These are phyloP conservation scores for Uronychia binucleata DNA, from an alignment of 73 alveolate genomes.

Conservation along the genomic window DNA sequence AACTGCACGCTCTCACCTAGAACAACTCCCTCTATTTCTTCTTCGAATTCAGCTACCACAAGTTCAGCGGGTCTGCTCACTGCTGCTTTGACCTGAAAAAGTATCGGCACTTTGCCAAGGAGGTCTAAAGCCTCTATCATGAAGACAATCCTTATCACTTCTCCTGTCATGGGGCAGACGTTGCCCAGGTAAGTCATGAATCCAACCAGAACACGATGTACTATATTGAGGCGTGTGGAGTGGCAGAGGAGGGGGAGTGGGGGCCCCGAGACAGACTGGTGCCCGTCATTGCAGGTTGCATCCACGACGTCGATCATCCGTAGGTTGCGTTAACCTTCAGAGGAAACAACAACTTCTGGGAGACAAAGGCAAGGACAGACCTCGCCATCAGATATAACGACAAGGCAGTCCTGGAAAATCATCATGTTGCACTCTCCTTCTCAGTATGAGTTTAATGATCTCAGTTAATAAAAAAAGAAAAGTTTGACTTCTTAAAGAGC, in stretches of 20 bases:
- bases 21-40: background rate
- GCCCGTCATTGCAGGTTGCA: background rate
- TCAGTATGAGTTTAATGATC: background rate
- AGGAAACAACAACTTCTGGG: background rate
- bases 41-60: background rate
- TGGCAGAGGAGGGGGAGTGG: background rate
- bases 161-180: conserved; percentile 31
- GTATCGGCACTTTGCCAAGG: background rate
- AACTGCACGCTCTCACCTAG: background rate
- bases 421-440: background rate
- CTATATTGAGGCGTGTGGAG: background rate
- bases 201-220: background rate
- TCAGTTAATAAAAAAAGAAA: background rate
- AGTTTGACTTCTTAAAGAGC: background rate
- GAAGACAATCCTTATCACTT: background rate
- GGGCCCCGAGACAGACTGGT: background rate
- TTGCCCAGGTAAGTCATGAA: conserved; percentile 12
- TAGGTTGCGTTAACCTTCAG: background rate
- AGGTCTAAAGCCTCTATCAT: background rate
- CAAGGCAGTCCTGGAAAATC: background rate
- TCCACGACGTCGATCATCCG: background rate
- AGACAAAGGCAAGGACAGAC: background rate
- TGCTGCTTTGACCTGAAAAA: background rate
- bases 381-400: background rate
- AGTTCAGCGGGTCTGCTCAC: background rate